phyloP scores from a whole-genome alignment of 225 moss, liverwort and hornwort species.

The Physcomitrellopsis africana region DNA sequence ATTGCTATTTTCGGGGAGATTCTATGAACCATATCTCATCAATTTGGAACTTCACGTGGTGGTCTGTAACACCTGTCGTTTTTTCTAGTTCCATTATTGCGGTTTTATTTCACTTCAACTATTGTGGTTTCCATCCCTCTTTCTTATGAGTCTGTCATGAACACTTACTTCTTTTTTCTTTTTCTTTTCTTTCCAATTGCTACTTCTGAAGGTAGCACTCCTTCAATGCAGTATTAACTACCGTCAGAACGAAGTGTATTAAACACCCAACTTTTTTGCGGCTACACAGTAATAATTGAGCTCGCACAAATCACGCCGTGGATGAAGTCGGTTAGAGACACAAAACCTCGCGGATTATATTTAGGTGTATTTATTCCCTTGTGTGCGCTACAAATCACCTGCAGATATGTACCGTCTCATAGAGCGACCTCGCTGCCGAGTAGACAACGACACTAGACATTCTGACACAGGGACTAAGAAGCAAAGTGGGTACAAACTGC shows the following conservation, averaged over 20 bases:
- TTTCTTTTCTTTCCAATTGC: conserved; percentile 1
- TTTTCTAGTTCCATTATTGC: neutral
- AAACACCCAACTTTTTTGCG: neutral
- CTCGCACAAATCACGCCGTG: too few species aligned
- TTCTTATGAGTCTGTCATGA: too few species aligned
- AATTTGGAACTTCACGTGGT: neutral
- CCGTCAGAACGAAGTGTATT: neutral
- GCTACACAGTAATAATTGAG: neutral
- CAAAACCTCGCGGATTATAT: too few species aligned
- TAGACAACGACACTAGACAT: neutral
- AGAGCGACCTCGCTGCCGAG: neutral
- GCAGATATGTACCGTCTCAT: neutral
- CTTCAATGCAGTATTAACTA: neutral
- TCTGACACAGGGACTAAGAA: neutral
- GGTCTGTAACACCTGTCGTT: neutral
- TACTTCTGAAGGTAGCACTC: neutral
- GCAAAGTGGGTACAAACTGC: conserved; percentile 15
- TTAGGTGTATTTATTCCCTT: neutral
- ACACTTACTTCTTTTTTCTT: too few species aligned
- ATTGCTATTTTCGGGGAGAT: too few species aligned
- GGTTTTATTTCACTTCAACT: neutral
- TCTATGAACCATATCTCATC: neutral
- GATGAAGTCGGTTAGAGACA: too few species aligned
- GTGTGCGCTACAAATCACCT: neutral
- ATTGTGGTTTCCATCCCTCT: neutral